Percentiles rank a stretch among this genome's conserved stretches.
phyloP scores from a whole-genome alignment of 805 yeast genomes.

The Wickerhamiella azyma region DNA sequence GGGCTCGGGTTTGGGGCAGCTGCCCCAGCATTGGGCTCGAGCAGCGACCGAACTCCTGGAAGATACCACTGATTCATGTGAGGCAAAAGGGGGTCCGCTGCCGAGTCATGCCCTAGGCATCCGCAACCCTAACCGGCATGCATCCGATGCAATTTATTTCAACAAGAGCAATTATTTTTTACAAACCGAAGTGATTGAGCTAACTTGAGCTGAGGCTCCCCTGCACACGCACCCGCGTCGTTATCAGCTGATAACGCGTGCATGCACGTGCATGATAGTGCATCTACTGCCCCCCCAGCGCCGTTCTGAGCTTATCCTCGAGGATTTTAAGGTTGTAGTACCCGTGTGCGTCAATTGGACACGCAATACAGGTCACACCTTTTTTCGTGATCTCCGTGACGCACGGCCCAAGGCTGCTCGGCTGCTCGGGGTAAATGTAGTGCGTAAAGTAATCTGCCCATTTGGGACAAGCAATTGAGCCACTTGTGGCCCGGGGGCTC shows the following conservation, averaged over 20 bases:
- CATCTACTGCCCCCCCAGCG: not conserved
- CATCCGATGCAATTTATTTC: not conserved
- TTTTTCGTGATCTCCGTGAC: not conserved
- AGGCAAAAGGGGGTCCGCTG: not conserved
- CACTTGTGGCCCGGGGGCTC: too few relatives aligned
- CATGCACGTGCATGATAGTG: not conserved
- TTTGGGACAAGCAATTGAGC: slow-evolving; percentile 11
- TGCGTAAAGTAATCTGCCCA: slow-evolving; percentile 49
- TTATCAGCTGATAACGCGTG: not conserved
- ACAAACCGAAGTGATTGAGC: not conserved
- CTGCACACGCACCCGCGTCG: not conserved
- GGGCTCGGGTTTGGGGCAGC: not conserved
- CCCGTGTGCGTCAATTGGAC: not conserved
- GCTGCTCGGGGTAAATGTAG: slow-evolving; percentile 32
- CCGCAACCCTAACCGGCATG: not conserved
- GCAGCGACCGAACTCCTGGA: not conserved
- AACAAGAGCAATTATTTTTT: not conserved
- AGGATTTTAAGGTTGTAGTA: not conserved
- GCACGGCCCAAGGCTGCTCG: not conserved
- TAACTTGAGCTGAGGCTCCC: not conserved
- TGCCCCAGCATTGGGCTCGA: not conserved
- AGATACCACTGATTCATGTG: not conserved
- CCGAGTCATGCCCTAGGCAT: not conserved
- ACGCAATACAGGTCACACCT: slow-evolving; percentile 7
- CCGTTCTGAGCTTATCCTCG: not conserved